Evolutionary conservation across 2,329 filamentous ascomycete species (phyloP), one percentile per base, ranked within the genome.

Genomic region (Aurifilum marmelostoma): DNA sequence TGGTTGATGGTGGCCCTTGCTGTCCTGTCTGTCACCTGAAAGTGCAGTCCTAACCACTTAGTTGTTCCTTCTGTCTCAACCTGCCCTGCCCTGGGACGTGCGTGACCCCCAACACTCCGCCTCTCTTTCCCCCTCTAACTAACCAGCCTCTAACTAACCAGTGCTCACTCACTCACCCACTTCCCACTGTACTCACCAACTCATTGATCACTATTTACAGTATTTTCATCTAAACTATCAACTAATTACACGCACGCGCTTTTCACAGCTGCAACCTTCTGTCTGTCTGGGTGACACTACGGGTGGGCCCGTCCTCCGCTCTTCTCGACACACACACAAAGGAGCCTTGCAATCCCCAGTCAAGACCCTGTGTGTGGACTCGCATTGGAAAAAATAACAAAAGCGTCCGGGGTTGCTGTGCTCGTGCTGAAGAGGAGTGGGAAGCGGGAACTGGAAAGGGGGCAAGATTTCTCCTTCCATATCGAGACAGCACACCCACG

Each of bases 401-500:
- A n/a, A 29, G 27, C 27, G 4, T 29, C 24, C 14, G 18, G 52
- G 52, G 24, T 52, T 52, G 18, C 43, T 21, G 43, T 56, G 52
- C 52, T 56, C 52, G 27, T 56, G 24, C 52, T 18, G 27, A 29
- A 29, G 52, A 32, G 27, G 52, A n/a, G 24, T 4, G 50, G 8
- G 24, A 27, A 27, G 50, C n/a, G 50, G 24, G 50, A 16, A 29
- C 2, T n/a, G 24, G 29, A 54, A 54, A 24, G 50, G 50, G 50
- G n/a, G n/a, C 5, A 54, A 18, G 52, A 18, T 27, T 27, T 56
- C 52, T 56, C 52, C 52, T 56, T 56, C 52, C 52, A 56, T 27
- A 56, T 60, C 58, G 58, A 60, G 58, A n/a, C 32, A 24, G 32
- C 58, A 29, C 18, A 39, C 32, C 29, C 58, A 37, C 58, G 29